Evolutionary conservation across 1,284 basidiomycete genomes (phyloP).

Genomic region (Trichosporon sp.): DNA sequence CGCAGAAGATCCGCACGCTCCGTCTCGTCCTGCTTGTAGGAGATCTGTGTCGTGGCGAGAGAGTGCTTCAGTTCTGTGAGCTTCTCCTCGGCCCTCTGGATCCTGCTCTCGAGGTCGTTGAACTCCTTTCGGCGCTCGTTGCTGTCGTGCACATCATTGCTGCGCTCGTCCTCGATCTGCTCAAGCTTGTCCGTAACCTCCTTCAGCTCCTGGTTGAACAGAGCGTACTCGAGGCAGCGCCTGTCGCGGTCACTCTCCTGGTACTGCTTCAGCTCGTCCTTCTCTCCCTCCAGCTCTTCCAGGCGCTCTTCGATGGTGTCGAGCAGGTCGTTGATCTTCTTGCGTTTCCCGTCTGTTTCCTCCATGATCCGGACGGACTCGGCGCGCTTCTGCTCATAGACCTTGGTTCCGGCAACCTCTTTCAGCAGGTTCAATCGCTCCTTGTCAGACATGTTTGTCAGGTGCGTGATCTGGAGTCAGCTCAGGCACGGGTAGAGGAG

Average conservation of each 20-base stretch:
- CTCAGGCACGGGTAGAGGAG: constrained; percentile 14
- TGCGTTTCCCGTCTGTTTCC: constrained; percentile 86
- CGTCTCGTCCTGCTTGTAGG: constrained; percentile 38
- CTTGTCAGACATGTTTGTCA: constrained; percentile 95
- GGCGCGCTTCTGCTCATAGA: constrained; percentile 88
- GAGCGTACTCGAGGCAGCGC: constrained; percentile 88
- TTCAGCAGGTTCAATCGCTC: constrained; percentile 90
- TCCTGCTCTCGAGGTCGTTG: constrained; percentile 73
- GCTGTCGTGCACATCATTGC: constrained; percentile 72
- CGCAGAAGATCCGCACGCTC: constrained; percentile 62
- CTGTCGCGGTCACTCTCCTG: constrained; percentile 92
- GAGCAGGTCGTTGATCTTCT: constrained; percentile 84
- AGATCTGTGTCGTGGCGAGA: constrained; percentile 58
- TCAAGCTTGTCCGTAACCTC: constrained; percentile 81
- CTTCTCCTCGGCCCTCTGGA: constrained; percentile 69
- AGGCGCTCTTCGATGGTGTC: constrained; percentile 86
- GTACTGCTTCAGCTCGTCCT: constrained; percentile 94
- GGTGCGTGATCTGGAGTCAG: constrained; percentile 71
- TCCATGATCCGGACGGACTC: constrained; percentile 95
- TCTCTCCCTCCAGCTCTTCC: constrained; percentile 90
- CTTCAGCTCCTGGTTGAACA: constrained; percentile 84
- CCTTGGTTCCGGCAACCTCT: constrained; percentile 96
- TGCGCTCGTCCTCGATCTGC: constrained; percentile 66
- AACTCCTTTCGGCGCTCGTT: constrained; percentile 76
- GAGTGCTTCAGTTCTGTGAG: constrained; percentile 66